phyloP scores from a whole-genome alignment of 2,329 filamentous ascomycete genomes.

The Beauveria sp. region DNA sequence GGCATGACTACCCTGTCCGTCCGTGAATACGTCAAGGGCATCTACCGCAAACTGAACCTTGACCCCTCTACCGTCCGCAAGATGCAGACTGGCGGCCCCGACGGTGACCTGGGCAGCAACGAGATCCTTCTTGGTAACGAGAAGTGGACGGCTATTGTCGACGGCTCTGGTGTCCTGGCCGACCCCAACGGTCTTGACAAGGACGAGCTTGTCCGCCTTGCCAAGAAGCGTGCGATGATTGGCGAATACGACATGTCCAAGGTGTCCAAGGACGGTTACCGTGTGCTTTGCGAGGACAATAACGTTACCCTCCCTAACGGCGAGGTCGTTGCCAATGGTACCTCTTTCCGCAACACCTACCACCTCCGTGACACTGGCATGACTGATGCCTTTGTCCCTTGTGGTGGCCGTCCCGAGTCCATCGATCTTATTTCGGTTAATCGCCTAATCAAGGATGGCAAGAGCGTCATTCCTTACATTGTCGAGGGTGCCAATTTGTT shows the following conservation, averaged over 20 bases:
- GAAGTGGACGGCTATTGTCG: conserved; percentile 92
- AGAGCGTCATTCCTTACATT: conserved; percentile 82
- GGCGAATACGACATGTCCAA: conserved; percentile 76
- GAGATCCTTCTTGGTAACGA: conserved; percentile 95
- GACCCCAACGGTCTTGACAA: conserved; percentile 86
- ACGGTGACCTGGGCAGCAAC: conserved; percentile 94
- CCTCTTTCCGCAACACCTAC: conserved; percentile 94
- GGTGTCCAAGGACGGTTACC: conserved; percentile 81
- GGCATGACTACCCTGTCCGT: conserved; percentile 98
- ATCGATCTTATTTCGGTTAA: conserved; percentile 85
- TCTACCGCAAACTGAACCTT: conserved; percentile 91
- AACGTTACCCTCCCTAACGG: conserved; percentile 83
- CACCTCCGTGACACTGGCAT: conserved; percentile 72
- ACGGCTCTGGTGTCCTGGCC: conserved; percentile 88
- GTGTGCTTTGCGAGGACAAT: conserved; percentile 83
- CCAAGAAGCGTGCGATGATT: conserved; percentile 84
- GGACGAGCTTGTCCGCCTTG: conserved; percentile 74
- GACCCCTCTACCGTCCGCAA: conserved; percentile 81
- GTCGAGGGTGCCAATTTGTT: conserved; percentile 98
- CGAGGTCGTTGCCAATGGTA: conserved; percentile 84
- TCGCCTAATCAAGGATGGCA: conserved; percentile 85
- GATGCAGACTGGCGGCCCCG: conserved; percentile 94
- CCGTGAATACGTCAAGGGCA: conserved; percentile 89
- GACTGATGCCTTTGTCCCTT: conserved; percentile 89
- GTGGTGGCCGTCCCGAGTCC: conserved; percentile 91